Base-by-base conservation (phyloP, 306 rosid genomes). In the Cyclanthera cordifolia region DNA sequence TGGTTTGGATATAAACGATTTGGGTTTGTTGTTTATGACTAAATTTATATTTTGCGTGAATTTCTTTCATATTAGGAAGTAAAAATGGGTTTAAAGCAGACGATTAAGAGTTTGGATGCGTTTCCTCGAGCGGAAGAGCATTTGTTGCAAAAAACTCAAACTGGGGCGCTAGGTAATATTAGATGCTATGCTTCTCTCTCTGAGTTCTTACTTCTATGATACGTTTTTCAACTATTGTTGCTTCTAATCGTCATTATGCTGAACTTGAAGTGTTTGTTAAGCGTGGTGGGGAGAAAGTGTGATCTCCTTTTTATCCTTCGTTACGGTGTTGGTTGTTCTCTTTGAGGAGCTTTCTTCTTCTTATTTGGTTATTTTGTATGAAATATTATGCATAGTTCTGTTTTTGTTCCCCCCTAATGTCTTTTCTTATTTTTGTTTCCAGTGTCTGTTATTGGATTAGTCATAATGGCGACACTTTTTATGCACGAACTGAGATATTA, bases 101-200 rank as follows among this genome's bases (percentile, higher is more conserved):
- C 87, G 34, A 74, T 93, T 30, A 88, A 74, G 85, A 87, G 80
- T 75, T 76, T 93, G 43, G 99, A 93, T 74, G 99, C 99, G 9
- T 93, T 93, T 78, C 99, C 99, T 37, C 95, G 99, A 61, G 87
- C 99, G 15, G 99, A 93, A 69, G 99, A 93, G 45, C 99, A 93
- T 61, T 86, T 93, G 85, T 58, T 90, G 86, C 86, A 78, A 76
- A 93, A 90, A 74, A 93, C 99, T 23, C 96, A 88, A 81, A 86
- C 99, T 28, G 99, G 99, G 69, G 99, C 99, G 63, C 80, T 93
- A 0, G 99, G 99, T 93, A 79, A 81, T n/a, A 43, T 43, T 17
- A 17, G 11, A 37, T 5, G 28, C n/a, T 45, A 68, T n/a, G 30
- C 39, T 68, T 68, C 58, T 68, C 32, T 47, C 32, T 28, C 4